Evolutionary conservation across 345 rosid species (phyloP).

Genomic region (Pistacia atlantica): DNA sequence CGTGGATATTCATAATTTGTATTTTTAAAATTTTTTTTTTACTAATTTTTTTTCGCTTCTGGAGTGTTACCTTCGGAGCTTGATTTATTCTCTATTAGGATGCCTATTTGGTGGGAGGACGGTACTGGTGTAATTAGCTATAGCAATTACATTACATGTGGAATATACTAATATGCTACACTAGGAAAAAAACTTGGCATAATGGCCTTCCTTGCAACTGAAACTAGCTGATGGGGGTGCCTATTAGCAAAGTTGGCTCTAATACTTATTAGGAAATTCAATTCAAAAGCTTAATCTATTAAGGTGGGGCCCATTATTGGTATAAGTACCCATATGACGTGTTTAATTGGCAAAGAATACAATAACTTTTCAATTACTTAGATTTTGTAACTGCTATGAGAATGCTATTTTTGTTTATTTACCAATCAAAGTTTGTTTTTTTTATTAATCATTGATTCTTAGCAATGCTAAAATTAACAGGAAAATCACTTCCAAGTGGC

Average conservation of each 20-base stretch:
- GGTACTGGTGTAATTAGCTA: neutral
- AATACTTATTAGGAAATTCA: neutral
- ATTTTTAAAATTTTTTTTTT: neutral
- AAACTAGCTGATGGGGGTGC: neutral
- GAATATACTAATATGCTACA: neutral
- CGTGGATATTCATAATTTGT: neutral
- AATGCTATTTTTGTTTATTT: neutral
- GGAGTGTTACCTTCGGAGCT: neutral
- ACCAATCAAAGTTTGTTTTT: neutral
- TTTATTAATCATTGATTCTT: neutral
- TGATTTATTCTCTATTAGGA: neutral
- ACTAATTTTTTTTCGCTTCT: neutral
- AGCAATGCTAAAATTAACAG: neutral
- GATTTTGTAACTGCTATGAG: neutral
- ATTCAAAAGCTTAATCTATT: slow-evolving; percentile 3
- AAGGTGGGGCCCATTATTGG: neutral
- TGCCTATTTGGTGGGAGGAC: neutral
- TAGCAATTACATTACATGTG: neutral
- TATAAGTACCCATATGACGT: neutral
- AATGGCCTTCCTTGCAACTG: neutral
- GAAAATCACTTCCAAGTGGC: neutral
- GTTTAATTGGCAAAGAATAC: neutral
- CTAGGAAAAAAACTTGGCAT: slow-evolving; percentile 6
- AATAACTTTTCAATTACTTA: neutral
- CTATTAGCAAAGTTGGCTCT: neutral